Conservation (phyloP, 1,139 yeast species). For the Tardiomyces blankii region DNA sequence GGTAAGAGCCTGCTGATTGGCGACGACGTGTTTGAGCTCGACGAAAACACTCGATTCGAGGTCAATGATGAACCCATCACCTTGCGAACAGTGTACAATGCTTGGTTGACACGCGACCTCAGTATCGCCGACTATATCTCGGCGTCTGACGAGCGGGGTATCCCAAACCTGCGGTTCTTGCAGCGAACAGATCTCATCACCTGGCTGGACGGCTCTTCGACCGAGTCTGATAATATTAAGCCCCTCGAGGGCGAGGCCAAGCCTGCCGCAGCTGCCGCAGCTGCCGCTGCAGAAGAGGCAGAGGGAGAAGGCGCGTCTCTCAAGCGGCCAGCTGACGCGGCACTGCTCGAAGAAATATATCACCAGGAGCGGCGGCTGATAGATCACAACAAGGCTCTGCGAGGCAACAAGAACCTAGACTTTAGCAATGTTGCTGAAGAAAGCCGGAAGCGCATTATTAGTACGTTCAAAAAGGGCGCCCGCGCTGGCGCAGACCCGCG, state of each 20-base stretch:
- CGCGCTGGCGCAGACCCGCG: not conserved
- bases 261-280: conserved; percentile 3
- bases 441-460: conserved; percentile 51
- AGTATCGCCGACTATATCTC: conserved; percentile 76
- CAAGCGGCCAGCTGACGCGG: conserved; percentile 5
- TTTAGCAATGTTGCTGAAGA: conserved; percentile 66
- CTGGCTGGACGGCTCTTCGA: conserved; percentile 65
- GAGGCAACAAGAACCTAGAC: conserved; percentile 62
- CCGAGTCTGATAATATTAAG: conserved; percentile 19
- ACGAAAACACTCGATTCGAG: conserved; percentile 47
- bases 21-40: conserved; percentile 23
- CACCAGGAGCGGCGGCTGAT: conserved; percentile 54
- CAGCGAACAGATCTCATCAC: conserved; percentile 77
- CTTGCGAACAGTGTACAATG: conserved; percentile 59
- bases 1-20: conserved; percentile 14
- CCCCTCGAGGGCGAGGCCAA: conserved; percentile 1
- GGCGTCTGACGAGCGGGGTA: conserved; percentile 52
- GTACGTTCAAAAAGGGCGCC: conserved; percentile 32
- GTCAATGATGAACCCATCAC: conserved; percentile 26
- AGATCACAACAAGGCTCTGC: conserved; percentile 70
- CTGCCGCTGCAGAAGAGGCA: conserved; percentile 4
- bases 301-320: conserved; percentile 10
- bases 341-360: conserved; percentile 40
- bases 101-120: conserved; percentile 69
- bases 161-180: conserved; percentile 68